Base-by-base conservation (phyloP, 371 early-diverging fungal genomes). In the Choanephora cucurbitarum region DNA sequence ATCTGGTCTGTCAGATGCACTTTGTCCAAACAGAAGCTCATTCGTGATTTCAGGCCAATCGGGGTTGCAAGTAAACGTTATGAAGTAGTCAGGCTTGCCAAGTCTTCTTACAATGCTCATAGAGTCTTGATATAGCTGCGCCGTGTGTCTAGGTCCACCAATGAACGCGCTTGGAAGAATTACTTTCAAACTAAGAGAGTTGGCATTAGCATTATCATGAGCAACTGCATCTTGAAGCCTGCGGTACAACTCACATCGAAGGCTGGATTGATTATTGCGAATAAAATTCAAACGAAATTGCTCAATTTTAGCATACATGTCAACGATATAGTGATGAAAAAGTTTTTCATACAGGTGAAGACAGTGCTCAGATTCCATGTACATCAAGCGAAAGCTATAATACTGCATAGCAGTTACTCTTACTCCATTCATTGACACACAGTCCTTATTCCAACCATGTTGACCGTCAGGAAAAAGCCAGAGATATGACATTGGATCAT, bases 11-110 rank as follows among this genome's bases (percentile, higher is more conserved):
- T 69, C 67, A 23, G n/a, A 1, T 2, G 39, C 31, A 2, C 10
- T 17, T 39, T 69, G 74, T 14, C 56, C 57, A 41, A 28, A 33
- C 0, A 48, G 10, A 0, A 74, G 55, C 3, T 58, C 62, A n/a
- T 39, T 39, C 4, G 8, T 15, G 6, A 75, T 67, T 32, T 72
- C 68, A 1, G 63, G 66, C 72, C 76, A 74, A 13, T 17, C 44
- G 0, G 74, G 69, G 22, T 73, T 72, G 47, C 70, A 73, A 2
- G 63, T 77, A 14, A 77, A 67, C 0, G 73, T 72, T 3, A 77
- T 58, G 44, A 77, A 77, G 0, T 63, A 45, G 42, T 73, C 70
- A 1, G 70, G 70, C 49, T 70, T 74, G 0, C 75, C 66, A 41
- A 57, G 59, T 0, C 19, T 0, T 3, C 64, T 33, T 0, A 71